Base-by-base conservation (phyloP, 2,329 filamentous ascomycete species). In the Fusarium zealandicum region DNA sequence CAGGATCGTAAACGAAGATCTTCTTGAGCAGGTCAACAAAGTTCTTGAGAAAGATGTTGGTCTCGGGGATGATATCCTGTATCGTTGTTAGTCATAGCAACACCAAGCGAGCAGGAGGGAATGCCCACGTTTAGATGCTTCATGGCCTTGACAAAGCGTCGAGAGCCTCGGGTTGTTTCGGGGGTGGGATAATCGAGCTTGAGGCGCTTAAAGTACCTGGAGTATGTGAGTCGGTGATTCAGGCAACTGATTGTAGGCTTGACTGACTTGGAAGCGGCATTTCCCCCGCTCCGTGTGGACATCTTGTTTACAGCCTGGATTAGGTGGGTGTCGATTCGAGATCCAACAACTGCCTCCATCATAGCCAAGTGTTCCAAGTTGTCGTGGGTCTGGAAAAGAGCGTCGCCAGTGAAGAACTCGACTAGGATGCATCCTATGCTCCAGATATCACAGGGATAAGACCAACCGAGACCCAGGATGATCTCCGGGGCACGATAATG, bases 331-430 rank as follows among this genome's bases (percentile, higher is more conserved):
- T 89, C 86, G 44, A 89, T 83, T 42, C 81, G 78, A 17, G 74
- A 73, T 43, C 83, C 84, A 47, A 85, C 84, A 7, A 89, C 86
- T 28, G 82, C 84, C 66, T 89, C 86, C 86, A 90, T 90, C 87
- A 90, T 90, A n/a, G 87, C 87, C 44, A 90, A 74, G 68, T 90
- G 87, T 70, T 90, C 87, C 18, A 89, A 77, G 56, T 90, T 90
- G 62, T 90, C 87, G 63, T 90, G 87, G 1, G 87, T 90, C 69
- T 90, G 87, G 70, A 90, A 90, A 2, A 90, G 74, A 14, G 87
- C 87, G 65, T 89, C 87, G 5, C 87, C 87, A 0, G 87, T 90
- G 57, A 85, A 90, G 70, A 90, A 89, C 59, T 90, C 87, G 13
- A 90, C 86, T 12, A 90, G 76, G 57, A 90, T 89, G 63, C 87